Evolutionary conservation across 345 rosid genomes (phyloP), one percentile per base, ranked within the genome.

Genomic region (Hibiscus tridactylites): DNA sequence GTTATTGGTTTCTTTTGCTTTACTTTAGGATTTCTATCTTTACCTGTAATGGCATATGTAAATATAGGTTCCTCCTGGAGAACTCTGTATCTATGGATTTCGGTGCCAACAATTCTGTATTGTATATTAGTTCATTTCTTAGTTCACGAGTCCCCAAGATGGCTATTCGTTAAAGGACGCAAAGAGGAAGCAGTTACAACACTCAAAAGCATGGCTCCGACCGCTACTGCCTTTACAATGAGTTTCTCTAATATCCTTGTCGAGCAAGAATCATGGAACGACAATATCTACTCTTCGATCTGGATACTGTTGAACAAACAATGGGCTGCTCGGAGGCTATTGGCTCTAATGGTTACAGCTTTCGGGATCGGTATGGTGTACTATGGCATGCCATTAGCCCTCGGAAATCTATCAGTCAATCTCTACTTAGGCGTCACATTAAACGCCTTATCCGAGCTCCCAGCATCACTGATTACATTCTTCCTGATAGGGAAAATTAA

Each of bases 321-420:
- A 53, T 88, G 96, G 91, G 88, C 93, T 6, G 67, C 77, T 33
- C 77, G 77, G 63, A 75, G 91, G 57, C 59, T 88, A n/a, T 58
- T 72, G 0, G 75, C 77, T 3, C 83, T 83, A 0, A 83, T 78
- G 87, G 60, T 75, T 2, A 62, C 79, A 2, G 91, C 85, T 26
- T 81, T 86, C 53, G 93, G 96, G 5, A 76, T 78, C 5, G 96
- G 97, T 52, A 61, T 88, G 77, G 88, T 88, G 1, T 88, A 88
- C 21, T 90, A 87, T 35, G 93, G 96, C 13, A 88, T 92, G 91
- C 96, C 92, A 31, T 77, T 92, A 44, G 85, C 86, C 16, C 84
- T 83, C 2, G 84, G 82, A 12, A 85, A 83, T 62, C 76, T 88
- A 46, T 72, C 80, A 8, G 83, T 87, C 79, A 81, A 85, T 68